Base-by-base conservation (phyloP, 768 basidiomycete genomes). In the Hirschioporus abietinus region DNA sequence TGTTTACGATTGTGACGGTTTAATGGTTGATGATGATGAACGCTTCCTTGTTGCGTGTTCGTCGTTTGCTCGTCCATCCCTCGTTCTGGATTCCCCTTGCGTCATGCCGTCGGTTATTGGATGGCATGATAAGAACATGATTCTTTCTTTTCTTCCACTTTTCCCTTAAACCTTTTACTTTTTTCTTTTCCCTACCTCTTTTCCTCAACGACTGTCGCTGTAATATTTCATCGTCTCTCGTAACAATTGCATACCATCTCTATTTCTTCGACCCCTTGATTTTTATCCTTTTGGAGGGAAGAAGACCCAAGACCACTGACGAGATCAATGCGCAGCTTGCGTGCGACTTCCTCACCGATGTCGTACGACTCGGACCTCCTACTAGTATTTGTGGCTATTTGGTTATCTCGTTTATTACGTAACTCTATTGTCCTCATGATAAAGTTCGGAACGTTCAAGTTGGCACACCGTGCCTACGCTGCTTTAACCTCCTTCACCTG, bases 211-310 rank as follows among this genome's bases (percentile, higher is more conserved):
- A 52, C 20, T 52, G 42, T 52, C 42, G 42, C 42, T 52, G 42
- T 52, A 52, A 52, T 52, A 52, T 52, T 52, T 52, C 30, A 30
- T 30, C 30, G 30, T 30, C 42, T 52, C 42, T 52, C 42, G 42
- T 52, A 52, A 52, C 42, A 52, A 52, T 52, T 52, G 42, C 42
- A 52, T 52, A 52, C 42, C 42, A 52, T 52, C 42, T 52, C 42
- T 20, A 52, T 52, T 52, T 15, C 42, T 52, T 52, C 20, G 15
- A 3, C 20, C 4, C 42, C 12, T 52, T 20, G 15, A 52, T 2
- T 10, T 52, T 12, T 15, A 6, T 5, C 42, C 20, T 52, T 52
- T n/a, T n/a, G n/a, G 15, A 15, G 42, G 4, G 4, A 52, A 52
- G 42, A 52, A 52, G 12, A 1, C 42, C 15, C 2, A 1, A 52